A percentile compares a stretch with the other conserved stretches of the same genome.
These are phyloP conservation scores for Eucalyptus urophylla DNA, from an alignment of 345 rosid genomes.

Conservation along the genomic window DNA sequence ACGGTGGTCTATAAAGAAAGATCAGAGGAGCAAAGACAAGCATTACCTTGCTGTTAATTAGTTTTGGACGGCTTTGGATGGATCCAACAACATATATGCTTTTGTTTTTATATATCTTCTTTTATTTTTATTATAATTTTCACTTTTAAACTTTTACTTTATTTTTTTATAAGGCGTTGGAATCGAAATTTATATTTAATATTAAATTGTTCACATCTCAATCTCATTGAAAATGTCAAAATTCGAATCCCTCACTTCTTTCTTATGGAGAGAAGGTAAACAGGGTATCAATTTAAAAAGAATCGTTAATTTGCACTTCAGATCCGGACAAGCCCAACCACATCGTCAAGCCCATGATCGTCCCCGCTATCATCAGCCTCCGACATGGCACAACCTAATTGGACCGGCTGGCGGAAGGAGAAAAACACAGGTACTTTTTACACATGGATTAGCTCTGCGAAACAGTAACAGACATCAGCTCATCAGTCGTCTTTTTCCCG, in stretches of 20 bases:
- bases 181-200: no score
- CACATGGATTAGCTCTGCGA: not conserved
- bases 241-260: accelerated
- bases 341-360: not conserved
- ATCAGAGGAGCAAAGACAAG: not conserved
- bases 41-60: not conserved
- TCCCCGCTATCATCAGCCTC: not conserved
- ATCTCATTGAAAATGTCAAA: no score
- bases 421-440: not conserved
- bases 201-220: accelerated
- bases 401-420: not conserved
- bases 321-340: not conserved
- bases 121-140: accelerated
- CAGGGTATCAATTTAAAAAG: not conserved
- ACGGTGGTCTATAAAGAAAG: not conserved
- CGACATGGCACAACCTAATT: not conserved
- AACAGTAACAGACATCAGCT: not conserved
- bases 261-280: no score
- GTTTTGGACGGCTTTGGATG: not conserved
- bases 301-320: not conserved
- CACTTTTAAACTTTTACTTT: accelerated
- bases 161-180: accelerated
- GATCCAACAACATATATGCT: not conserved
- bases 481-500: no score
- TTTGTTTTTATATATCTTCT: accelerated